Base-by-base conservation (phyloP, 352 stramenopile genomes). In the Phytopythium sindhum region DNA sequence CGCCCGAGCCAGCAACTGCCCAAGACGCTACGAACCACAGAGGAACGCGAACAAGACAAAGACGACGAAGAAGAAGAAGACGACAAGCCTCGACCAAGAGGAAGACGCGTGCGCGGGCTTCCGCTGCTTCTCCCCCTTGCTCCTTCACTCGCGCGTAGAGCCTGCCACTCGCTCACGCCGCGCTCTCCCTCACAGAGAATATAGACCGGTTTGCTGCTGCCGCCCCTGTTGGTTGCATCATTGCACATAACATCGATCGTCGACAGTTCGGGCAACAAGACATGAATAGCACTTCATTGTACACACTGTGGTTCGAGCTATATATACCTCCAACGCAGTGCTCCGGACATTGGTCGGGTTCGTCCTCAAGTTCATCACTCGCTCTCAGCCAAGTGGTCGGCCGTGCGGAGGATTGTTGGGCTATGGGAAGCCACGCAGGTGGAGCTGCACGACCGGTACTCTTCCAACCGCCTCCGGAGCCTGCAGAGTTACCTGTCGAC, bases 91-190 rank as follows among this genome's bases (percentile, higher is more conserved):
- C 17, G 42, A 26, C 42, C 42, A 21, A 52, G 45, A 52, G 45
- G 10, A 52, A 52, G 45, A 52, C n/a, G 45, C 45, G 45, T 52
- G 45, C 45, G 45, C 45, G 45, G 45, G 45, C 45, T 31, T 28
- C 45, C 45, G 23, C 48, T 55, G 48, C 48, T 39, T 23, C 26
- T 39, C 48, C 26, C 48, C 48, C 26, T 15, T 55, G 48, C 48
- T 55, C 48, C 48, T 39, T 26, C 41, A 47, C 41, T 23, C 41
- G 41, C 41, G 41, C 15, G 41, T 47, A 7, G 41, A n/a, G 41
- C 41, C 15, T 47, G 41, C 41, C 41, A 47, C 17, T 24, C 41
- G 41, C 41, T n/a, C 31, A 35, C 31, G 31, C 21, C 10, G 42
- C 8, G 2, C 47, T 28, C 47, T n/a, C 47, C 47, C 47, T 54